Evolutionary conservation across 139 green algal genomes (phyloP).

Genomic region (Chlorella vulgaris): DNA sequence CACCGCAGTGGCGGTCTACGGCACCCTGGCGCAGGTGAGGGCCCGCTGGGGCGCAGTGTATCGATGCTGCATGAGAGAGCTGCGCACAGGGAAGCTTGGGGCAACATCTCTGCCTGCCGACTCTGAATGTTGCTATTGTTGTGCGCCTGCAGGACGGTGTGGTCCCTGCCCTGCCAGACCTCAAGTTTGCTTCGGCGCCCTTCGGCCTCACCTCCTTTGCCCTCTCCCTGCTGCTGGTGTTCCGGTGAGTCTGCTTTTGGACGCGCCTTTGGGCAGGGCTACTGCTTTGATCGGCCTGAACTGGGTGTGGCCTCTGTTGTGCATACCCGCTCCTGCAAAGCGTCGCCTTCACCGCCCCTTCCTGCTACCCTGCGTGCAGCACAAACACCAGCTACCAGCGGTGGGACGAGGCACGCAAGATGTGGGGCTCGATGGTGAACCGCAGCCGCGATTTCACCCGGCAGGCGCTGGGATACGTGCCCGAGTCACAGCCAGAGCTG

Average conservation of each 20-base stretch:
- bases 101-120: too few relatives aligned
- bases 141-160: background rate
- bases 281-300: background rate
- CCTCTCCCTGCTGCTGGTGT: slow-evolving; percentile 27
- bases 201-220: slow-evolving; percentile 29
- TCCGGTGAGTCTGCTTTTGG: background rate
- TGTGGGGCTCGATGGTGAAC: slow-evolving; percentile 43
- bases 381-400: slow-evolving; percentile 56
- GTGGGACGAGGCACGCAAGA: slow-evolving; percentile 53
- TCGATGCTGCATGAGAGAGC: too few relatives aligned
- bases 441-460: slow-evolving; percentile 43
- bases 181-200: background rate
- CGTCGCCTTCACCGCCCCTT: too few relatives aligned
- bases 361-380: slow-evolving; percentile 27
- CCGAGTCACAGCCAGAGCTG: background rate
- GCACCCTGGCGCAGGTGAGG: background rate
- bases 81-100: too few relatives aligned
- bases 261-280: background rate
- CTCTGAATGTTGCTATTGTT: too few relatives aligned
- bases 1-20: background rate
- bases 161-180: background rate
- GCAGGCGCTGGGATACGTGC: slow-evolving; percentile 14
- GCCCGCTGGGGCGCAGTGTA: too few relatives aligned
- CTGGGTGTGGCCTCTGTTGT: background rate
- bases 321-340: too few relatives aligned